These are phyloP conservation scores for Centaurea solstitialis DNA, from an alignment of 129 eudicot species.

Conservation along the genomic window DNA sequence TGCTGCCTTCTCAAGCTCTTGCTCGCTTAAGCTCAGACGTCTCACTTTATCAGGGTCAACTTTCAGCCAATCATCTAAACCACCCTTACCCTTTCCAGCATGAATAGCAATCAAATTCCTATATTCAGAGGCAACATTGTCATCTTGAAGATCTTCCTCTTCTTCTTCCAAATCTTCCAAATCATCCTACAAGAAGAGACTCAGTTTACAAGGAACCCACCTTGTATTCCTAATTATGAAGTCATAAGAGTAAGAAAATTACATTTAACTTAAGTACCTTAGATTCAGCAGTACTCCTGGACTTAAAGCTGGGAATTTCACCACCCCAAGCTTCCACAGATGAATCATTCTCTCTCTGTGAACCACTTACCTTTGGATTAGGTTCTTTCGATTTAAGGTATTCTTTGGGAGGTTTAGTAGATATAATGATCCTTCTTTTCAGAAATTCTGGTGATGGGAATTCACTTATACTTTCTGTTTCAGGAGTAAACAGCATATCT, in stretches of 20 bases:
- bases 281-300: conserved; percentile 29
- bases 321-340: conserved; percentile 77
- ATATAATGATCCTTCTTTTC: conserved; percentile 65
- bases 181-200: conserved; percentile 46
- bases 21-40: conserved; percentile 95
- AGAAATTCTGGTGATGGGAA: conserved; percentile 77
- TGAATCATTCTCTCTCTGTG: conserved; percentile 44
- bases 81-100: conserved; percentile 99
- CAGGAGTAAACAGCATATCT: conserved; percentile 68
- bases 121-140: conserved; percentile 72
- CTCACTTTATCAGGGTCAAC: conserved; percentile 89
- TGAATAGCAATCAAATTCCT: conserved; percentile 79
- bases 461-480: conserved; percentile 54
- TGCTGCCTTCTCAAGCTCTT: conserved; percentile 83
- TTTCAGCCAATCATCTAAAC: conserved; percentile 71
- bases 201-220: conserved; percentile 11
- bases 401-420: conserved; percentile 96
- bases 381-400: conserved; percentile 58
- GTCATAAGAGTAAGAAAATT: background rate
- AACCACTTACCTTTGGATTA: conserved; percentile 32
- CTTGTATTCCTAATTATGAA: background rate
- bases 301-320: conserved; percentile 53
- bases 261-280: conserved; percentile 39
- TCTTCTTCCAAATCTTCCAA: conserved; percentile 55
- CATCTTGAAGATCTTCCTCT: conserved; percentile 47